Percentiles rank a stretch among this genome's conserved stretches.
Evolutionary conservation across 805 yeast species (phyloP).

Genomic region (Candida nemodendra): DNA sequence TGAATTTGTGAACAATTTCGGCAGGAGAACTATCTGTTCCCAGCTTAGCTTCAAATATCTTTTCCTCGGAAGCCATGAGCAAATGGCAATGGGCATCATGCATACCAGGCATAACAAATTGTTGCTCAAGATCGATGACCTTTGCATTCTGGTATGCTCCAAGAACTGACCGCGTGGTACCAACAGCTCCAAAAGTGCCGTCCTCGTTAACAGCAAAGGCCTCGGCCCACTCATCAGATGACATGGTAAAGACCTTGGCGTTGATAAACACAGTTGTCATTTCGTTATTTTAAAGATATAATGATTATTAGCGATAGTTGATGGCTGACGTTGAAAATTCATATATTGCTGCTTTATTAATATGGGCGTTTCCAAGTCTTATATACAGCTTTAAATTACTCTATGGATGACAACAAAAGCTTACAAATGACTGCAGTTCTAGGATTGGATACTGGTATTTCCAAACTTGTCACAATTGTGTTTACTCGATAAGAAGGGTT

Average conservation of each 20-base stretch:
- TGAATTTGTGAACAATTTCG: slow-evolving; percentile 24
- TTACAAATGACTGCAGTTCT: too few relatives aligned
- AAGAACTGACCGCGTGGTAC: slow-evolving; percentile 19
- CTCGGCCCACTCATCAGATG: slow-evolving; percentile 18
- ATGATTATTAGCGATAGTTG: too few relatives aligned
- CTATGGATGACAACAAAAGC: too few relatives aligned
- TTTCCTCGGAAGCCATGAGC: slow-evolving; percentile 27
- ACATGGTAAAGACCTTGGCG: slow-evolving; percentile 23
- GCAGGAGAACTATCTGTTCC: slow-evolving; percentile 20
- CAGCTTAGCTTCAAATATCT: slow-evolving; percentile 25
- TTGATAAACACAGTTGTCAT: slow-evolving; percentile 28
- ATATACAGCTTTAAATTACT: too few relatives aligned
- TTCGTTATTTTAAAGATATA: too few relatives aligned
- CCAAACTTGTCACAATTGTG: too few relatives aligned
- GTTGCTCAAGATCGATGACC: slow-evolving; percentile 25
- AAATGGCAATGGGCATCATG: slow-evolving; percentile 30
- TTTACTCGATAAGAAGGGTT: too few relatives aligned
- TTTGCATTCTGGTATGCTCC: slow-evolving; percentile 10
- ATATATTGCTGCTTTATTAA: too few relatives aligned
- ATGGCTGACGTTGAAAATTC: too few relatives aligned
- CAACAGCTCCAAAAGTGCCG: slow-evolving; percentile 23
- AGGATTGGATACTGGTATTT: too few relatives aligned
- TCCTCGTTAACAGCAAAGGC: slow-evolving; percentile 24
- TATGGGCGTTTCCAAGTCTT: too few relatives aligned
- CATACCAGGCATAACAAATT: slow-evolving; percentile 30